Evolutionary conservation across 1,284 basidiomycete species (phyloP).

Genomic region (Malassezia furfur): DNA sequence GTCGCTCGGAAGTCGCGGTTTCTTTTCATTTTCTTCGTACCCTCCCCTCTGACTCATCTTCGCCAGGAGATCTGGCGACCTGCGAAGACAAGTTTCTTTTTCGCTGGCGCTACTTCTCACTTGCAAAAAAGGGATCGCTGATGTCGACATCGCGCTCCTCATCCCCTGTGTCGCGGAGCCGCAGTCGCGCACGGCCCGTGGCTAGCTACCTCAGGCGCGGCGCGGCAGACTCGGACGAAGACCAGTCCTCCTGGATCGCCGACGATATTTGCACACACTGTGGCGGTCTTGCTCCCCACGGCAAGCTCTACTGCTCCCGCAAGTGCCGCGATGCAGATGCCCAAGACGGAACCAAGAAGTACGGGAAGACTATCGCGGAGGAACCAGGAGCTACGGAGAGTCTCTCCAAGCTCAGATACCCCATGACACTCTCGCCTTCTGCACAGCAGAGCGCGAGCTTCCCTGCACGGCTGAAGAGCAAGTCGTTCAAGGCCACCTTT

Average conservation of each 20-base stretch:
- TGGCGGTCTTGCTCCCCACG: constrained; percentile 13
- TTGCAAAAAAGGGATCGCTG: too few species aligned
- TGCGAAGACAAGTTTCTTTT: too few species aligned
- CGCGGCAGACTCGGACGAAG: not conserved
- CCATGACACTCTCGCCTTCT: constrained; percentile 15
- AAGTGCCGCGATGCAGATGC: constrained; percentile 14
- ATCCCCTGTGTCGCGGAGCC: not conserved
- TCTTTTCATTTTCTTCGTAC: too few species aligned
- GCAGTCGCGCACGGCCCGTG: not conserved
- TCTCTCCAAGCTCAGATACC: constrained; percentile 9
- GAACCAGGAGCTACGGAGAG: not conserved
- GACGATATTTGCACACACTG: constrained; percentile 17
- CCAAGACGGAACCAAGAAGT: not conserved
- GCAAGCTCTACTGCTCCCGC: constrained; percentile 17
- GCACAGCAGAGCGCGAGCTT: not conserved
- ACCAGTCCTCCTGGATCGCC: constrained; percentile 17
- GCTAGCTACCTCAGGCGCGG: not conserved
- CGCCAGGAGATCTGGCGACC: too few species aligned
- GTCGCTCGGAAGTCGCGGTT: too few species aligned
- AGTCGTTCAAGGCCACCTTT: not conserved
- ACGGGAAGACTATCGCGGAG: not conserved
- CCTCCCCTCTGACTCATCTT: too few species aligned
- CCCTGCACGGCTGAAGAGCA: not conserved
- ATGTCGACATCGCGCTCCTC: not conserved
- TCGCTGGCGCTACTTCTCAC: too few species aligned